Percentiles rank a stretch among this genome's conserved stretches.
Evolutionary conservation across 768 basidiomycete species (phyloP).

Genomic region (Butyriboletus loyo): DNA sequence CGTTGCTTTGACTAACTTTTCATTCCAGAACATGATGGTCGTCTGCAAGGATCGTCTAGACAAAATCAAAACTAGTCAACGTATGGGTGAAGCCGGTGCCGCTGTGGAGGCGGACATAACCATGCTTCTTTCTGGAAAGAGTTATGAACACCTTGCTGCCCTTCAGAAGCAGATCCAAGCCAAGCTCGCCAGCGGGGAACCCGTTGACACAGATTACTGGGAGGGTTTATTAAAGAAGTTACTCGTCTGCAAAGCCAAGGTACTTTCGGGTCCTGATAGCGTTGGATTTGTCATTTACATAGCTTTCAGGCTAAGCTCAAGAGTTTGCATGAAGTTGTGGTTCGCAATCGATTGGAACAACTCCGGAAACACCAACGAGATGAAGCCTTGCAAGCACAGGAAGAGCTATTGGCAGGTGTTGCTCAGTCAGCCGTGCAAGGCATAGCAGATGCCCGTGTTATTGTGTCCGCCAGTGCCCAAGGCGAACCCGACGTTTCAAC

Average conservation of each 20-base stretch:
- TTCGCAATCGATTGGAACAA: constrained; percentile 93
- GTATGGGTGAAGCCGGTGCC: constrained; percentile 66
- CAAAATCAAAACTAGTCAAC: constrained; percentile 57
- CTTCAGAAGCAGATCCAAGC: constrained; percentile 85
- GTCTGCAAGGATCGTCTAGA: constrained; percentile 91
- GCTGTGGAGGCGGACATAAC: constrained; percentile 85
- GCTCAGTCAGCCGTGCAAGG: constrained; percentile 54
- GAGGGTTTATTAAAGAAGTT: constrained; percentile 88
- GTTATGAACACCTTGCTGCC: constrained; percentile 76
- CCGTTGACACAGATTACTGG: constrained; percentile 98
- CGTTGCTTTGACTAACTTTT: constrained; percentile 2
- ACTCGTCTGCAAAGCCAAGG: constrained; percentile 97
- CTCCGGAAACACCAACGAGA: constrained; percentile 94
- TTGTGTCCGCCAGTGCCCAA: constrained; percentile 31
- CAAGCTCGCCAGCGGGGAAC: constrained; percentile 89
- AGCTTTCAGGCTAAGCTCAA: constrained; percentile 78
- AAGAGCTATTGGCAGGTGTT: constrained; percentile 82
- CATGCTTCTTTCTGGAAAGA: constrained; percentile 77
- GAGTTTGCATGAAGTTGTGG: constrained; percentile 91
- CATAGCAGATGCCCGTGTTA: constrained; percentile 36
- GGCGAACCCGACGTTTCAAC: constrained; percentile 36
- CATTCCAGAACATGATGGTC: constrained; percentile 87
- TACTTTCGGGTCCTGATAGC: constrained; percentile 28
- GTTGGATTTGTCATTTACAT: constrained; percentile 1
- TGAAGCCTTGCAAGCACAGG: constrained; percentile 91